Evolutionary conservation across 352 stramenopile species (phyloP).

Genomic region (Phytophthora boehmeriae): DNA sequence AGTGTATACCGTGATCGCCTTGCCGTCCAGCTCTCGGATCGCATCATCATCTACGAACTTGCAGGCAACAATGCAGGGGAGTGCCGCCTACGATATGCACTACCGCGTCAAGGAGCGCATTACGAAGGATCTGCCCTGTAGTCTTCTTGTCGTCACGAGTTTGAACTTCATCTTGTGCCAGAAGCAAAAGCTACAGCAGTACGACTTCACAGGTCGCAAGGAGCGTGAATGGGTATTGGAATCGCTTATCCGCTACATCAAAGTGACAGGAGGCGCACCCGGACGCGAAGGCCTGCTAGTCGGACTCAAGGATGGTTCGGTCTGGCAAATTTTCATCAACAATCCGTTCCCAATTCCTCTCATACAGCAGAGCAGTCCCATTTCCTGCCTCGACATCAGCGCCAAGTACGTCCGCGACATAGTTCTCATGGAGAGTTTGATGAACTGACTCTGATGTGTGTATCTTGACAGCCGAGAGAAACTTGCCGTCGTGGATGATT

Average conservation of each 20-base stretch:
- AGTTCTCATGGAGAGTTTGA: background rate
- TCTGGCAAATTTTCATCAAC: constrained; percentile 95
- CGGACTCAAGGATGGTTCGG: constrained; percentile 90
- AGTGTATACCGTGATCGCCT: constrained; percentile 93
- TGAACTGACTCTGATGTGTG: constrained; percentile 2
- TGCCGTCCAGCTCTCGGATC: constrained; percentile 93
- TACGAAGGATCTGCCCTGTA: constrained; percentile 83
- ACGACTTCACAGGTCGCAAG: constrained; percentile 88
- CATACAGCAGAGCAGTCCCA: constrained; percentile 84
- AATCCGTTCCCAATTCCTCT: constrained; percentile 95
- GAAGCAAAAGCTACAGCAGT: constrained; percentile 93
- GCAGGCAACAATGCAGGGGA: constrained; percentile 51
- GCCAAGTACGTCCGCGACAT: constrained; percentile 59
- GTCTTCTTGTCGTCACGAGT: constrained; percentile 90
- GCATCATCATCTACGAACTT: constrained; percentile 95
- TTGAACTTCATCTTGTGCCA: constrained; percentile 93
- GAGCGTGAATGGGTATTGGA: constrained; percentile 90
- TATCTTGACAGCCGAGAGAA: constrained; percentile 67
- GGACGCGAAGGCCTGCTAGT: constrained; percentile 92
- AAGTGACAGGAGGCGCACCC: constrained; percentile 89
- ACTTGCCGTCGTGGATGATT: constrained; percentile 91
- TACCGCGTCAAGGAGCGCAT: constrained; percentile 93
- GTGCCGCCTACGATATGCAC: constrained; percentile 90
- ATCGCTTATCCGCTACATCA: constrained; percentile 91
- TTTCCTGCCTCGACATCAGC: constrained; percentile 91